Evolutionary conservation across 768 basidiomycete genomes (phyloP).

Genomic region (Termitomyces sp.): DNA sequence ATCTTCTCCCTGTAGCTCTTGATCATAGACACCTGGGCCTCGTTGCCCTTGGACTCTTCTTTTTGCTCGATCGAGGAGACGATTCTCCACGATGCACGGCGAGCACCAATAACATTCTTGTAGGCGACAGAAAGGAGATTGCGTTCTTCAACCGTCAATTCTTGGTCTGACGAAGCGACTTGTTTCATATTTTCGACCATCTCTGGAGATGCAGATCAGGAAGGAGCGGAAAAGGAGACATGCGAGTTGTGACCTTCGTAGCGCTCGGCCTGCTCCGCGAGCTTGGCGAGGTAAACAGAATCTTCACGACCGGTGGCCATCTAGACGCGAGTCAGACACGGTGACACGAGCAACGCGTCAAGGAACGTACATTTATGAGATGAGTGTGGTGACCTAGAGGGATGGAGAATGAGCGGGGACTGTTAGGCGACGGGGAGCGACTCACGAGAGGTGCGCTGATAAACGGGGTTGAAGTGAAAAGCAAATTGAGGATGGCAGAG

Average conservation of each 20-base stretch:
- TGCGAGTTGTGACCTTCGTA: conserved; percentile 68
- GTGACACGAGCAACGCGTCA: conserved; percentile 28
- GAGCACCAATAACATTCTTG: conserved; percentile 99
- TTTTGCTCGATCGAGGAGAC: conserved; percentile 99
- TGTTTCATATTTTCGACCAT: conserved; percentile 99
- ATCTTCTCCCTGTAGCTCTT: conserved; percentile 98
- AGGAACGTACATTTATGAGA: conserved; percentile 37
- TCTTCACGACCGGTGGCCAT: conserved; percentile 90
- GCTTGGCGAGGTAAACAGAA: conserved; percentile 99
- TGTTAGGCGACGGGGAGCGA: conserved; percentile 29
- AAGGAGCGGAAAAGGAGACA: conserved; percentile 8
- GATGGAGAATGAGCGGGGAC: background rate
- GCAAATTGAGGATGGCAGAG: conserved; percentile 43
- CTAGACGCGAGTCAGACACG: conserved; percentile 33
- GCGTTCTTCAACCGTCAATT: conserved; percentile 97
- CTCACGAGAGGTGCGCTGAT: conserved; percentile 38
- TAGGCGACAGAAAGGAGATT: conserved; percentile 97
- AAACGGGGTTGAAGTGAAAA: conserved; percentile 34
- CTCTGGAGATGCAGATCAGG: conserved; percentile 39
- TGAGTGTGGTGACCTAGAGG: conserved; percentile 13
- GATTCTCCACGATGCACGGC: conserved; percentile 96
- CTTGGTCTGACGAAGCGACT: conserved; percentile 95
- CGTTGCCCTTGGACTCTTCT: conserved; percentile 98
- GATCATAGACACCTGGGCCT: conserved; percentile 94
- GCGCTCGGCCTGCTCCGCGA: conserved; percentile 99